Conservation (phyloP, 2,329 filamentous ascomycete species). For the Alternaria sp. region DNA sequence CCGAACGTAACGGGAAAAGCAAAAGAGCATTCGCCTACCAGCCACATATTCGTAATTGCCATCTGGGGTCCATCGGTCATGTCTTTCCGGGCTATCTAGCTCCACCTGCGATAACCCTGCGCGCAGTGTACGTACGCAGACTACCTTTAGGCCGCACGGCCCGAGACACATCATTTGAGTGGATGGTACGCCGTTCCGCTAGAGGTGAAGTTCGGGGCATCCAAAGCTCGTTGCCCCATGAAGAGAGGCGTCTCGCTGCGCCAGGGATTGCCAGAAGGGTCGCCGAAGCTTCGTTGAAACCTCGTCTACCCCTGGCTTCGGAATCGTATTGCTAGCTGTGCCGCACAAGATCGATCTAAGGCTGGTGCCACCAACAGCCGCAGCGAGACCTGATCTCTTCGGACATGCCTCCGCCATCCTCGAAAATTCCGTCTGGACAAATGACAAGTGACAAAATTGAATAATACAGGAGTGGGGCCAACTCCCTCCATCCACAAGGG, state of each 20-base stretch:
- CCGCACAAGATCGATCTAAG: background rate
- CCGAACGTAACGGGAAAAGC: constrained; percentile 8
- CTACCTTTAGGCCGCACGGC: background rate
- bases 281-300: background rate
- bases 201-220: background rate
- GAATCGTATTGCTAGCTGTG: background rate
- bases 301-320: constrained; percentile 1
- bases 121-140: background rate
- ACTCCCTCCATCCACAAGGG: background rate
- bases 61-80: background rate
- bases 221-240: background rate
- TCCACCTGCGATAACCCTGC: background rate
- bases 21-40: constrained; percentile 6
- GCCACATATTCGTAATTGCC: constrained; percentile 1
- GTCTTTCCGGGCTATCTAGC: background rate
- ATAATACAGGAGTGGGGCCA: background rate
- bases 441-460: background rate
- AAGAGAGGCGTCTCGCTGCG: background rate
- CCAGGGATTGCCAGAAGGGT: background rate
- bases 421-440: background rate
- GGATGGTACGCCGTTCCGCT: constrained; percentile 1
- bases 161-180: background rate
- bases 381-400: background rate
- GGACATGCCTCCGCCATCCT: background rate
- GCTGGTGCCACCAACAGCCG: background rate